Evolutionary conservation across 768 basidiomycete species (phyloP).

Genomic region (Lepiota venenata): DNA sequence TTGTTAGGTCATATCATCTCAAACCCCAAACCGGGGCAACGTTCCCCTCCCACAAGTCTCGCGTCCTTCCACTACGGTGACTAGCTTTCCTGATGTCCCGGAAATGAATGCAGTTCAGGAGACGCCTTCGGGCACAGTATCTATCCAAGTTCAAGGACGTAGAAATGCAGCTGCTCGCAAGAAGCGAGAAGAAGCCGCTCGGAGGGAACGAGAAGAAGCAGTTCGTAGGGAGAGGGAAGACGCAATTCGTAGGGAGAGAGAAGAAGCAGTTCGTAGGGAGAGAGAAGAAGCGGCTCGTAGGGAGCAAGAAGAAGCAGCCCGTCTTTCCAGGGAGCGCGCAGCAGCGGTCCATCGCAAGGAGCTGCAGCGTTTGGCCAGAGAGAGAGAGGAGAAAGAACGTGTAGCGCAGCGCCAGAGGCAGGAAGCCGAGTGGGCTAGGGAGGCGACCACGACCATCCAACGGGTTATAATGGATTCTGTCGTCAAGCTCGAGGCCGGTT

Average conservation of each 20-base stretch:
- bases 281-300: background rate
- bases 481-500: constrained; percentile 22
- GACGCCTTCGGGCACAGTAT: too few relatives aligned
- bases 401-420: background rate
- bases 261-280: background rate
- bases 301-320: background rate
- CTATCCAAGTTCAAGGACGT: too few relatives aligned
- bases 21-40: too few relatives aligned
- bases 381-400: constrained; percentile 7
- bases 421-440: constrained; percentile 8
- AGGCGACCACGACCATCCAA: constrained; percentile 5
- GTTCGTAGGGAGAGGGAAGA: background rate
- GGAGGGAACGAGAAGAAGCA: background rate
- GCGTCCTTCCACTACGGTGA: too few relatives aligned
- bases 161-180: background rate
- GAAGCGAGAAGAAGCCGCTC: background rate
- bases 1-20: too few relatives aligned
- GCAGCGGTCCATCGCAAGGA: background rate
- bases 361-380: background rate
- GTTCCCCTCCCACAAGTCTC: too few relatives aligned
- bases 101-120: too few relatives aligned
- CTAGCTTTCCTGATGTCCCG: too few relatives aligned
- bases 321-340: background rate
- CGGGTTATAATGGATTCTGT: constrained; percentile 13
- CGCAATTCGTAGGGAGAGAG: background rate